A percentile compares a stretch with the other conserved stretches of the same genome.
Evolutionary conservation across 768 basidiomycete species (phyloP).

Genomic region (Pseudohyphozyma bogoriensis): DNA sequence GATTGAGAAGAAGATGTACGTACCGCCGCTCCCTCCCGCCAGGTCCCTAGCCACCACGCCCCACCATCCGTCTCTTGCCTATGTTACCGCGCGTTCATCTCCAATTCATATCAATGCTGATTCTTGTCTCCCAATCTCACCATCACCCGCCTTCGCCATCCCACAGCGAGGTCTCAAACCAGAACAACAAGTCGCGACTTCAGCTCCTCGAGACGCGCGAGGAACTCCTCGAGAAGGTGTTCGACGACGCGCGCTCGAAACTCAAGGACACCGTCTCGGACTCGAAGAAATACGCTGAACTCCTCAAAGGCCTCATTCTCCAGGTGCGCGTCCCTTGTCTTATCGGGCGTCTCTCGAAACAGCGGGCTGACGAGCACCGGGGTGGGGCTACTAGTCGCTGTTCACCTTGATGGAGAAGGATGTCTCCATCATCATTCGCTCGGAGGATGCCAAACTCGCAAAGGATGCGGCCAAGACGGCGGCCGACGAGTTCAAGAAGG

Average conservation of each 20-base stretch:
- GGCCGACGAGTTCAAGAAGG: slow-evolving; percentile 55
- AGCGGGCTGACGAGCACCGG: too few relatives aligned
- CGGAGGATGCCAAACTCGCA: slow-evolving; percentile 54
- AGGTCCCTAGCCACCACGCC: neutral
- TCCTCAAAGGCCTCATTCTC: slow-evolving; percentile 72
- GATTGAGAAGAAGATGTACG: slow-evolving; percentile 91
- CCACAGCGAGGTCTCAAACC: slow-evolving; percentile 77
- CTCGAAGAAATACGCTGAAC: slow-evolving; percentile 61
- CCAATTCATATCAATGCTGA: neutral
- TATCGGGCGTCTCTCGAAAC: too few relatives aligned
- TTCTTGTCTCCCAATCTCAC: neutral
- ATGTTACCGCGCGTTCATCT: neutral
- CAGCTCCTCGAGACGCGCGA: slow-evolving; percentile 80
- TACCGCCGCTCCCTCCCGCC: slow-evolving; percentile 9
- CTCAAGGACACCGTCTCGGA: slow-evolving; percentile 56
- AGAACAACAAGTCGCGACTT: slow-evolving; percentile 92
- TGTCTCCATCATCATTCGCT: slow-evolving; percentile 57
- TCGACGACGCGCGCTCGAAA: slow-evolving; percentile 57
- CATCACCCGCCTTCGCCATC: neutral
- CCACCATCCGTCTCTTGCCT: neutral
- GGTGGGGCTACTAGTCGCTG: slow-evolving; percentile 45
- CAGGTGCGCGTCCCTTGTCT: slow-evolving; percentile 46
- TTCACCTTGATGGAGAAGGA: slow-evolving; percentile 68
- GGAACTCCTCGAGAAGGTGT: slow-evolving; percentile 82
- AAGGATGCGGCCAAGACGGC: slow-evolving; percentile 59